Evolutionary conservation across 2,329 filamentous ascomycete genomes (phyloP).

Genomic region (Rhinocladiella similis): DNA sequence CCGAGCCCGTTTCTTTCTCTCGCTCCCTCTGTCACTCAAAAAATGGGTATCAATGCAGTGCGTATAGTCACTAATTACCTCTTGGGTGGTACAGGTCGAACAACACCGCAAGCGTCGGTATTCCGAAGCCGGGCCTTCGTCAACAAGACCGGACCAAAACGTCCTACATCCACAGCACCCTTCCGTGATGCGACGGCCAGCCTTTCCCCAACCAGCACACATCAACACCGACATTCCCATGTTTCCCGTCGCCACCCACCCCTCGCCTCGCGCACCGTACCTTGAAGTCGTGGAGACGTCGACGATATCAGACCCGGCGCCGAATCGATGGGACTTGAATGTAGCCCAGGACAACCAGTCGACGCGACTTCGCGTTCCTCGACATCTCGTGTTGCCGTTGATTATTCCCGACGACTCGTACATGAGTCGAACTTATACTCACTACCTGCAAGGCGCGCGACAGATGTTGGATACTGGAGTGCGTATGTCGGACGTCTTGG

Average conservation of each 20-base stretch:
- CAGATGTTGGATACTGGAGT: constrained; percentile 20
- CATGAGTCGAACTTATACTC: constrained; percentile 21
- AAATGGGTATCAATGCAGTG: no score
- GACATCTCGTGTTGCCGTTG: constrained; percentile 21
- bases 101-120: background rate
- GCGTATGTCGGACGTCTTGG: constrained; percentile 8
- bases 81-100: background rate
- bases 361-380: constrained; percentile 15
- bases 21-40: no score
- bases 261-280: constrained; percentile 8
- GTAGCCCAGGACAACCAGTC: constrained; percentile 17
- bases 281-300: constrained; percentile 5
- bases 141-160: background rate
- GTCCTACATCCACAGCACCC: background rate
- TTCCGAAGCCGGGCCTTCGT: background rate
- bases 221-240: constrained; percentile 7
- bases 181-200: background rate
- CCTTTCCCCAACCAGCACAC: background rate
- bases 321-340: constrained; percentile 15
- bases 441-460: constrained; percentile 20
- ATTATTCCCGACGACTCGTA: constrained; percentile 19
- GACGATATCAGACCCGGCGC: background rate
- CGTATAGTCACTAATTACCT: background rate
- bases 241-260: background rate
- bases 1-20: no score